phyloP scores from a whole-genome alignment of 352 stramenopile genomes.

The Globisporangium orthogonon region DNA sequence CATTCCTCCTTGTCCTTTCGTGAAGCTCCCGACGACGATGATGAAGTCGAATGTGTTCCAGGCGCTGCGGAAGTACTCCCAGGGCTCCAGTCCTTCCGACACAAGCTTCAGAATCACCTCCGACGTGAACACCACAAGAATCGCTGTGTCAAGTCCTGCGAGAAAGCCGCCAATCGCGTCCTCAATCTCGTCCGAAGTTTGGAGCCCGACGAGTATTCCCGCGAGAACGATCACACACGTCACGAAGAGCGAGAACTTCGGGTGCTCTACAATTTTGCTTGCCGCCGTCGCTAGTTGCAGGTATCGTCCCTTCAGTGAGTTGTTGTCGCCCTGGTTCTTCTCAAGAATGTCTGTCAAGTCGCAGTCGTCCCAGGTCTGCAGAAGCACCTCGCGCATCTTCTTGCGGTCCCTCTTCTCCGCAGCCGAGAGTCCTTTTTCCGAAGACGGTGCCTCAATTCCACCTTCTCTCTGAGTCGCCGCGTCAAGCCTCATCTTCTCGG shows the following conservation, averaged over 20 bases:
- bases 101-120: constrained; percentile 77
- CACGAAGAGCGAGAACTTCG: constrained; percentile 61
- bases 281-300: constrained; percentile 29
- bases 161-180: constrained; percentile 46
- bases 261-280: constrained; percentile 51
- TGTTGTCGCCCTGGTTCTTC: constrained; percentile 37
- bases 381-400: constrained; percentile 68
- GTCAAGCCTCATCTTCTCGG: constrained; percentile 25
- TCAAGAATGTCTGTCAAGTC: constrained; percentile 59
- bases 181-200: constrained; percentile 52
- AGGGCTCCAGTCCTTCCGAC: constrained; percentile 70
- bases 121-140: constrained; percentile 68
- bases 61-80: constrained; percentile 58
- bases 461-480: constrained; percentile 5
- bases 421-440: constrained; percentile 40
- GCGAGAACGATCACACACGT: constrained; percentile 71
- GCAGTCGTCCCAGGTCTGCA: constrained; percentile 74
- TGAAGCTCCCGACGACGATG: constrained; percentile 75
- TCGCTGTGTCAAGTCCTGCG: constrained; percentile 46
- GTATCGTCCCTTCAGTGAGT: constrained; percentile 46
- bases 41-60: constrained; percentile 88
- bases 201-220: constrained; percentile 69
- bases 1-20: constrained; percentile 57
- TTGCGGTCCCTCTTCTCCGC: constrained; percentile 52
- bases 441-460: background rate